Base-by-base conservation (phyloP, 2,329 filamentous ascomycete species). In the Stromatinia cepivora region DNA sequence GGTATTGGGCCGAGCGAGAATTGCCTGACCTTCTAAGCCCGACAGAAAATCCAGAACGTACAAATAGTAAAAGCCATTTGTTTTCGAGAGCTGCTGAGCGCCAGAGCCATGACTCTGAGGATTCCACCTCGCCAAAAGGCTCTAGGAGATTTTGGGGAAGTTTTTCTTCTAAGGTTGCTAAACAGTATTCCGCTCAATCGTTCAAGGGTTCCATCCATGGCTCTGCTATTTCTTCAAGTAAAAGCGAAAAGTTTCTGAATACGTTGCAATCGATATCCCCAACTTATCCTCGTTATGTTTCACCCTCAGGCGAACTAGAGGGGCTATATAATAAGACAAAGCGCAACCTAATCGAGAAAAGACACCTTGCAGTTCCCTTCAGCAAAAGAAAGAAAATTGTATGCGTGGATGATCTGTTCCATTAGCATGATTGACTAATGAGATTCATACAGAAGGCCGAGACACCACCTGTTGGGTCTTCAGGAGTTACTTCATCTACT, bases 1-100 rank as follows among this genome's bases (percentile, higher is more conserved):
- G 86, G 8, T 88, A 87, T 75, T 88, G 86, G 86, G 86, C 86
- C n/a, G 86, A 88, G 77, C 81, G 86, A n/a, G 80, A 83, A 71
- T 72, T 78, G n/a, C 61, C 45, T 20, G 66, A 42, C 4, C 17
- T 42, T 42, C 36, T 63, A 45, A 20, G 10, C 57, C 45, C 31
- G 17, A 31, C 36, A 31, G 50, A 22, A 8, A 54, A 31, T 22
- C 36, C 34, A 31, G 59, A 64, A 17, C 48, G 48, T 17, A 64
- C 25, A 46, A 68, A 45, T 36, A 54, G 46, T 17, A 68, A 63
- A 63, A n/a, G 28, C 3, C 42, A 34, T 53, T 34, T 39, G 22
- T 68, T 62, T 52, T 68, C 59, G 11, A 63, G 34, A 42, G 17
- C 48, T 28, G 3, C n/a, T 36, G 57, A 53, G 6, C 39, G 48